Evolutionary conservation across 768 basidiomycete species (phyloP), one percentile per base, ranked within the genome.

Genomic region (Suillus americanus): DNA sequence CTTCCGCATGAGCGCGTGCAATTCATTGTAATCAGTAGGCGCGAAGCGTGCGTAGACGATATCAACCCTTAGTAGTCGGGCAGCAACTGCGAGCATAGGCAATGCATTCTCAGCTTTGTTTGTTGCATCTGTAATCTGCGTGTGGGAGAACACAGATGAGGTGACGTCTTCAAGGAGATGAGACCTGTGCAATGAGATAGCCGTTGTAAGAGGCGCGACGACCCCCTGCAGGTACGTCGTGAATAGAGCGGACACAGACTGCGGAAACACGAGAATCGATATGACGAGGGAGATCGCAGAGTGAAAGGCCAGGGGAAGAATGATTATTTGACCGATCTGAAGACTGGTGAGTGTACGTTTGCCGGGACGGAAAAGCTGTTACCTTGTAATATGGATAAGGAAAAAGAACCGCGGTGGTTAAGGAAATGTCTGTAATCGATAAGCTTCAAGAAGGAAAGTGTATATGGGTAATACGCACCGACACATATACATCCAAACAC

Each of bases 351-450:
- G 41, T 45, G 3, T 37, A 43, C 38, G 16, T 33, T 46, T 30
- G 41, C 33, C 48, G 5, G 28, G 6, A 41, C 10, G 43, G 7
- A 53, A 12, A 62, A 10, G 18, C 25, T 28, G 35, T 23, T 23
- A 82, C 82, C 62, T 60, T 67, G 72, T 92, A 92, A 70, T 82
- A 84, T 2, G 90, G 85, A 67, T 80, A 91, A 1, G 91, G 91
- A 69, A 83, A 87, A 9, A 92, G 74, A 14, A 74, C 82, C 0
- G 85, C 83, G 0, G 85, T 86, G 0, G 85, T 86, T 20, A 90
- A 69, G 18, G 77, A 75, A 20, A 89, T 87, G 68, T 90, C 90
- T 88, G 65, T 28, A 53, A 10, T 30, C 9, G 57, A 37, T 69
- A 20, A 64, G 51, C 60, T 14, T 37, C 16, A 38, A 23, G 23